phyloP scores from a whole-genome alignment of 768 basidiomycete genomes.

The Chalciporus piperatus region DNA sequence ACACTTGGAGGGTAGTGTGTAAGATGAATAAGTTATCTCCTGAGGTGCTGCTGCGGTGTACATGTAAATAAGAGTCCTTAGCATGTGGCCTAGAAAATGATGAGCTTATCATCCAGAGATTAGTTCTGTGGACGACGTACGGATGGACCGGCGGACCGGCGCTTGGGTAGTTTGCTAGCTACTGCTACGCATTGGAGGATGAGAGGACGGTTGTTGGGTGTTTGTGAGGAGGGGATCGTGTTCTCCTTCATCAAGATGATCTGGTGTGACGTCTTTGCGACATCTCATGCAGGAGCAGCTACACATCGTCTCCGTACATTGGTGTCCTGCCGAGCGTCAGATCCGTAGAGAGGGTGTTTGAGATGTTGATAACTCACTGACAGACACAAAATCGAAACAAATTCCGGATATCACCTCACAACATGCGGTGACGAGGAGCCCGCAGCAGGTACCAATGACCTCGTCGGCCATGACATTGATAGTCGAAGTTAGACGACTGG shows the following conservation, averaged over 20 bases:
- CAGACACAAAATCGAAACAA: constrained; percentile 22
- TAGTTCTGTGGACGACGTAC: background rate
- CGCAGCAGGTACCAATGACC: constrained; percentile 21
- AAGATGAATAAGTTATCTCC: background rate
- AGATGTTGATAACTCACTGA: constrained; percentile 14
- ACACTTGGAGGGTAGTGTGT: too few relatives aligned
- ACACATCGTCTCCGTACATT: constrained; percentile 27
- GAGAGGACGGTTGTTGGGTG: constrained; percentile 19
- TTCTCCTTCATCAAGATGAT: constrained; percentile 15
- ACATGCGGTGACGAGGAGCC: constrained; percentile 12
- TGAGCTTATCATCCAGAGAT: background rate
- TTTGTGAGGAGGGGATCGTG: constrained; percentile 19
- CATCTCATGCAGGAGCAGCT: constrained; percentile 15
- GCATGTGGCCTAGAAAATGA: constrained; percentile 1
- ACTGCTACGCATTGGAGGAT: constrained; percentile 23
- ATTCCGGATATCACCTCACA: constrained; percentile 22
- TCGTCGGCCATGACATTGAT: constrained; percentile 18
- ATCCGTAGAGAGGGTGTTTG: too few relatives aligned
- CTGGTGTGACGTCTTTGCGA: background rate
- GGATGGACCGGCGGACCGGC: background rate
- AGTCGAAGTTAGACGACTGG: background rate
- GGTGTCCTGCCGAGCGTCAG: constrained; percentile 11
- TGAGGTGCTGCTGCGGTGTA: background rate
- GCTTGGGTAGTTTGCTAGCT: background rate
- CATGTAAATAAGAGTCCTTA: background rate